A percentile compares a stretch with the other conserved stretches of the same genome.
These are phyloP conservation scores for Bombardia bombarda DNA, from an alignment of 495 filamentous ascomycete genomes.

Conservation along the genomic window DNA sequence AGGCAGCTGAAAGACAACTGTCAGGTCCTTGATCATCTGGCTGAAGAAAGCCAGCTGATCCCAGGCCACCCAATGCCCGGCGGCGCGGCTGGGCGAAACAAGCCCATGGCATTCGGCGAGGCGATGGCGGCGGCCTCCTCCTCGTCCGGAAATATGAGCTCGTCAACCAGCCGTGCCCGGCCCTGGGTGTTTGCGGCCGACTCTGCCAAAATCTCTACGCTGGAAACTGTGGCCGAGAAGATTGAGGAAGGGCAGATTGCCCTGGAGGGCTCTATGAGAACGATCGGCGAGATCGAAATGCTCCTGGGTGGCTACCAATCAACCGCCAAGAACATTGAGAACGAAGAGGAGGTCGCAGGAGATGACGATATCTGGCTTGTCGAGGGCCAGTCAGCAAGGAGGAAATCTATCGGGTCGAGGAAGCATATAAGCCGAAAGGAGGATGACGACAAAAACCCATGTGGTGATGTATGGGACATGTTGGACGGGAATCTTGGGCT, in stretches of 20 bases:
- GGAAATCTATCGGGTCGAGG: constrained; percentile 9
- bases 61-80: constrained; percentile 49
- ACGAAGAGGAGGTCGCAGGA: constrained; percentile 1
- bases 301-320: constrained; percentile 18
- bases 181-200: constrained; percentile 45
- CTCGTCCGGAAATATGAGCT: constrained; percentile 20
- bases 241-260: constrained; percentile 38
- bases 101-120: constrained; percentile 8
- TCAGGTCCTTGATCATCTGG: constrained; percentile 49
- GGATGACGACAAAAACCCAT: constrained; percentile 9
- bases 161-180: constrained; percentile 30
- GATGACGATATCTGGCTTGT: constrained; percentile 29
- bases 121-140: constrained; percentile 14
- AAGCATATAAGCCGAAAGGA: constrained; percentile 19
- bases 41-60: constrained; percentile 63
- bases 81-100: constrained; percentile 9
- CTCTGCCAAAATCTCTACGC: constrained; percentile 38
- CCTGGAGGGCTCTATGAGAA: constrained; percentile 33
- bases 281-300: constrained; percentile 29
- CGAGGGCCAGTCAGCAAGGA: constrained; percentile 19
- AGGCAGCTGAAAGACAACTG: constrained; percentile 53
- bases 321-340: constrained; percentile 8
- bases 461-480: constrained; percentile 31
- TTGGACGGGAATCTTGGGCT: constrained; percentile 40
- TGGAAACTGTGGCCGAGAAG: constrained; percentile 41